These are phyloP conservation scores for Halophytophthora batemanensis DNA, from an alignment of 352 stramenopile species.

Conservation along the genomic window DNA sequence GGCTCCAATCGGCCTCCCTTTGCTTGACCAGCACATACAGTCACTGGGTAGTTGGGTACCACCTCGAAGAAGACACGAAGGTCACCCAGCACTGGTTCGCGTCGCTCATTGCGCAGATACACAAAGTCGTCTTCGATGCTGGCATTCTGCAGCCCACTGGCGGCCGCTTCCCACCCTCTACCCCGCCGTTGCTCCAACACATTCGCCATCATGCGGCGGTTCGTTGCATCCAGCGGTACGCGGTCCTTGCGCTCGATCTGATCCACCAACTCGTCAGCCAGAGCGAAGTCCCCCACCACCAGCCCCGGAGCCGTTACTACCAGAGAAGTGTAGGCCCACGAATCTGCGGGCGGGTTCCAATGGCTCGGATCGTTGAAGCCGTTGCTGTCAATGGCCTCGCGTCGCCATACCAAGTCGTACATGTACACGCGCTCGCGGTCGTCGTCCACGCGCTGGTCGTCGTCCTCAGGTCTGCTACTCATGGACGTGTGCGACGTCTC, in stretches of 20 bases:
- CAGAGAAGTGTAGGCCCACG: slow-evolving; percentile 41
- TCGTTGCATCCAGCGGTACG: slow-evolving; percentile 41
- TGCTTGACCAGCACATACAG: slow-evolving; percentile 51
- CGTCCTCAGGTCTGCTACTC: slow-evolving; percentile 35
- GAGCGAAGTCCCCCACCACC: slow-evolving; percentile 58
- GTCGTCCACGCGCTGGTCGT: slow-evolving; percentile 43
- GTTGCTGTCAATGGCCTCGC: slow-evolving; percentile 49
- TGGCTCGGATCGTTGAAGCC: slow-evolving; percentile 61
- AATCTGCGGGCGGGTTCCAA: slow-evolving; percentile 55
- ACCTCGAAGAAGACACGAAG: slow-evolving; percentile 67
- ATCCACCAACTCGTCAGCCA: slow-evolving; percentile 56
- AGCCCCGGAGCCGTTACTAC: slow-evolving; percentile 34
- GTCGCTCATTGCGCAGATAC: slow-evolving; percentile 28
- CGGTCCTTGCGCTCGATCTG: slow-evolving; percentile 61
- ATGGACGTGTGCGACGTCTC: slow-evolving; percentile 65
- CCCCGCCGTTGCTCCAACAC: slow-evolving; percentile 54
- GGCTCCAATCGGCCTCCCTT: slow-evolving; percentile 28
- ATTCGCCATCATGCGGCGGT: slow-evolving; percentile 48
- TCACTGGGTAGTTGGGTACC: slow-evolving; percentile 61
- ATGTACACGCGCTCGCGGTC: slow-evolving; percentile 66
- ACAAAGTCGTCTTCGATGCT: slow-evolving; percentile 58
- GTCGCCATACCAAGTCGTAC: slow-evolving; percentile 64
- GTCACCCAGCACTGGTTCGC: slow-evolving; percentile 41
- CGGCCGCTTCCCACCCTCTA: slow-evolving; percentile 28
- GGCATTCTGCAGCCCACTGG: slow-evolving; percentile 47